Base-by-base conservation (phyloP, 768 basidiomycete genomes). In the Auricularia auricula-judae region DNA sequence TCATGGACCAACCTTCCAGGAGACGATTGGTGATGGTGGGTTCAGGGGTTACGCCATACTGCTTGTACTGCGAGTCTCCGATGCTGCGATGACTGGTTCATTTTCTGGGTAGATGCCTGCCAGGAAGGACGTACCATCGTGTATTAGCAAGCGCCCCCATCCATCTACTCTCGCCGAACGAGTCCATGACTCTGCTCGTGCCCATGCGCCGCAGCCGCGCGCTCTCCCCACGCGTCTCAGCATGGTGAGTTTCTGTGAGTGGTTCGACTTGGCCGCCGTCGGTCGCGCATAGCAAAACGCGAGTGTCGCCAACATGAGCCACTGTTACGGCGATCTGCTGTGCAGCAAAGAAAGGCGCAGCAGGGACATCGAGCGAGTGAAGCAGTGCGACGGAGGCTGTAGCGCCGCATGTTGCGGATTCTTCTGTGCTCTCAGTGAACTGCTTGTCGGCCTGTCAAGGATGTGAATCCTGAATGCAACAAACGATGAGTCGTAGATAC, bases 131-230 rank as follows among this genome's bases (percentile, higher is more conserved):
- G 70, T 70, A 91, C 88, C 91, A 87, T 76, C 96, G 78, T 2
- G 96, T 98, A 68, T 98, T 98, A 36, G 87, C 90, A 39, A 98
- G 78, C 3, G 87, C 91, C 14, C 95, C 96, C 90, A 97, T 96
- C 92, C 93, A 96, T 61, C 91, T 91, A 65, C 87, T 84, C 79
- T 98, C 95, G 5, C 96, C 95, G 70, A 91, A 98, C 4, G 93
- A 94, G 72, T 98, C 96, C 2, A 91, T 91, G 54, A 97, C 89
- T 34, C 96, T 75, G 3, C 90, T 88, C 8, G 88, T 87, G 11
- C 93, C 89, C 85, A 93, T 90, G 63, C 90, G 82, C 36, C 95
- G 83, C 63, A 99, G 76, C 54, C 97, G 81, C 54, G 85, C 86
- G 36, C 90, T 84, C 73, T 99, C 97, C 10, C 91, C 81, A 39